Base-by-base conservation (phyloP, 2,329 filamentous ascomycete species). In the Neonectria coccinea region DNA sequence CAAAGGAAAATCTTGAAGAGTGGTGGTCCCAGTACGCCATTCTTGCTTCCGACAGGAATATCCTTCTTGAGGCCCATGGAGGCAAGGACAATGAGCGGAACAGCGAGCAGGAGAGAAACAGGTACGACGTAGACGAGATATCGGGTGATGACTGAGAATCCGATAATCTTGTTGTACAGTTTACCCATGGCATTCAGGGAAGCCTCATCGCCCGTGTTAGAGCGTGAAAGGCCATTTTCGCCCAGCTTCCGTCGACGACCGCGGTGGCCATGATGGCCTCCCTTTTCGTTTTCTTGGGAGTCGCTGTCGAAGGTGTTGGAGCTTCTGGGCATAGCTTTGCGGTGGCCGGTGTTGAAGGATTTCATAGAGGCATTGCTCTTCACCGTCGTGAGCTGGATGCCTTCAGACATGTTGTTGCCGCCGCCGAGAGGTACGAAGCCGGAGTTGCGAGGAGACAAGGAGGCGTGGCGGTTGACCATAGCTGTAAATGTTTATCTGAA, bases 51-150 rank as follows among this genome's bases (percentile, higher is more conserved):
- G 25, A 61, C 53, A 52, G n/a, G 10, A 9, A 50, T 62, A 20
- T 74, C 36, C 62, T 74, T 67, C 45, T 74, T 52, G 58, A 42
- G 39, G n/a, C 69, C 82, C 1, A 81, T 82, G 25, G 83, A 73
- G 11, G 82, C 76, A 16, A 89, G 80, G 20, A 91, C 80, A 55
- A 91, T 80, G 39, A 92, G 81, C 12, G 90, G 90, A 6, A 89
- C 75, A 8, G 88, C 88, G 56, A 92, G 82, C 27, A 90, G 73
- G 16, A 89, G 64, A 50, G 84, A 88, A 31, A 92, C 80, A 5
- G 90, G 90, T 25, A 89, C 78, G 67, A 92, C 85, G 73, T 92
- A 92, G 67, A 92, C 83, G 52, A 91, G 79, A 74, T 92, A 92
- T 51, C 90, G 84, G 4, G 88, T 90, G 65, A 91, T 73, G 67